Conservation (phyloP, 1,139 yeast genomes). For the Meyerozyma athensensis region DNA sequence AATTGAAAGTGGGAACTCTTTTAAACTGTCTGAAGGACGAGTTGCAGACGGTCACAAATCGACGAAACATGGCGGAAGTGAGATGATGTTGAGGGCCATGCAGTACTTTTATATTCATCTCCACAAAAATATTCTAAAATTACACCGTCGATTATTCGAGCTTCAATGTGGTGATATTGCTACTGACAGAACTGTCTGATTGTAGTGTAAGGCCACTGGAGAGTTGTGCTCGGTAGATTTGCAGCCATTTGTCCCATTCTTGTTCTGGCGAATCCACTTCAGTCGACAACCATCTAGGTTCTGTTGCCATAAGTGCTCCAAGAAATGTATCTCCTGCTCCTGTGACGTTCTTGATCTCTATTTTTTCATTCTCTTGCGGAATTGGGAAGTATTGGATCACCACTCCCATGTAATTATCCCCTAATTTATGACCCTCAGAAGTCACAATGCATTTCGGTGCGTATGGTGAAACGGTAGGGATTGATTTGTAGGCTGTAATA, state of each 20-base stretch:
- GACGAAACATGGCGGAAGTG: slow-evolving; percentile 1
- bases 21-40: not conserved
- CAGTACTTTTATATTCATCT: too few species aligned
- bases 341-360: slow-evolving; percentile 48
- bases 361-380: slow-evolving; percentile 31
- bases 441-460: slow-evolving; percentile 20
- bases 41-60: not conserved
- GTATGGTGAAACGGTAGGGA: slow-evolving; percentile 33
- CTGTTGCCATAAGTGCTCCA: slow-evolving; percentile 40
- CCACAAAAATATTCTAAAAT: too few species aligned
- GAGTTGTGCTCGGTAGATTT: slow-evolving; percentile 44
- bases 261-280: slow-evolving; percentile 23
- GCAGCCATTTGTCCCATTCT: slow-evolving; percentile 30
- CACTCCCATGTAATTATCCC: slow-evolving; percentile 39
- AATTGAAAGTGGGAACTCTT: not conserved
- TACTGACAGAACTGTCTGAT: slow-evolving; percentile 23
- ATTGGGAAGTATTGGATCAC: slow-evolving; percentile 60
- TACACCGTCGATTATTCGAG: too few species aligned
- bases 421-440: slow-evolving; percentile 12
- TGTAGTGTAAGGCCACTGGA: slow-evolving; percentile 51
- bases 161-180: slow-evolving; percentile 8
- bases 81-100: not conserved
- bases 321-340: slow-evolving; percentile 75
- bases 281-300: slow-evolving; percentile 20
- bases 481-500: slow-evolving; percentile 26